Percentiles rank a stretch among this genome's conserved stretches.
These are phyloP conservation scores for Raphanus hybrid DNA, from an alignment of 441 rosid species.

Conservation along the genomic window DNA sequence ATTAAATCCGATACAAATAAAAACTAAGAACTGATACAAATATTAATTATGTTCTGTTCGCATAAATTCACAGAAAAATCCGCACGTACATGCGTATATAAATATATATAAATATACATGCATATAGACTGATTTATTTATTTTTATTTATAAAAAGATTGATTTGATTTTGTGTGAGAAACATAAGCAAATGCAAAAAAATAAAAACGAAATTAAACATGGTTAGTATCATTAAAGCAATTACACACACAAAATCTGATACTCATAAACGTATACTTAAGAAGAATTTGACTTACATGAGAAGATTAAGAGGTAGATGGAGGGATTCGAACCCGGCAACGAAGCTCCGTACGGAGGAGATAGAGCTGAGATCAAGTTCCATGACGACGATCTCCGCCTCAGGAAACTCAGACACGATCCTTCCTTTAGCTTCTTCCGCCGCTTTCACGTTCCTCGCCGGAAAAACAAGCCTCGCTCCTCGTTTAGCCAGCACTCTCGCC, in stretches of 20 bases:
- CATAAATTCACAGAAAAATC: neutral
- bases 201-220: too few species aligned
- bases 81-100: conserved; percentile 23
- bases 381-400: conserved; percentile 66
- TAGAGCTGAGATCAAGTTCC: conserved; percentile 94
- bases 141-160: too few species aligned
- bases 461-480: conserved; percentile 78
- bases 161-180: neutral
- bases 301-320: conserved; percentile 76
- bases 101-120: conserved; percentile 8
- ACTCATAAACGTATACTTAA: neutral
- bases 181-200: too few species aligned
- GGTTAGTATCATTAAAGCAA: too few species aligned
- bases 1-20: neutral
- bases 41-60: conserved; percentile 16
- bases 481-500: conserved; percentile 78
- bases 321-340: conserved; percentile 74
- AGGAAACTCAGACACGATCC: conserved; percentile 69
- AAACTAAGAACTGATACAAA: neutral
- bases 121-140: neutral
- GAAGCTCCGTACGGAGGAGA: conserved; percentile 70
- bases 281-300: conserved; percentile 57
- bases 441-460: conserved; percentile 83
- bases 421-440: conserved; percentile 75
- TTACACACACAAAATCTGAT: neutral